These are phyloP conservation scores for Aspergillus ochraceoroseus DNA, from an alignment of 2,329 filamentous ascomycete genomes.

Conservation along the genomic window DNA sequence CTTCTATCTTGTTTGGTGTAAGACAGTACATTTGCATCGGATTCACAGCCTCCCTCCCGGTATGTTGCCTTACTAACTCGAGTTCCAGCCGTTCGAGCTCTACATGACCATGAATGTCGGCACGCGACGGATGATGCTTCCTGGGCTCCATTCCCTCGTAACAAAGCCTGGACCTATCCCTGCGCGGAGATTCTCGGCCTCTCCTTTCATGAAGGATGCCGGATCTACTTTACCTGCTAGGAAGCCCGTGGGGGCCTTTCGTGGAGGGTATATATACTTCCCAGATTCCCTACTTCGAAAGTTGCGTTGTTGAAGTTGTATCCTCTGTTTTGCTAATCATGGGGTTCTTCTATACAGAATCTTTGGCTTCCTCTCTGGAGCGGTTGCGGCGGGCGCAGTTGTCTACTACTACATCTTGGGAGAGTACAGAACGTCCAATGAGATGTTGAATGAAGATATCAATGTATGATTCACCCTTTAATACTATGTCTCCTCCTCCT, in stretches of 20 bases:
- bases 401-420: slow-evolving; percentile 91
- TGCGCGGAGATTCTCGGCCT: slow-evolving; percentile 36
- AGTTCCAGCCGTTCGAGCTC: neutral
- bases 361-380: slow-evolving; percentile 86
- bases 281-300: neutral
- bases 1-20: slow-evolving; percentile 5
- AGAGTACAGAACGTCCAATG: slow-evolving; percentile 90
- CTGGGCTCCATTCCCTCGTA: slow-evolving; percentile 17
- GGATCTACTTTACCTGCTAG: slow-evolving; percentile 49
- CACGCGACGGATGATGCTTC: slow-evolving; percentile 20
- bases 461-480: slow-evolving; percentile 61
- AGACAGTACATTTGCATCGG: neutral
- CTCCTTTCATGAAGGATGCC: slow-evolving; percentile 34
- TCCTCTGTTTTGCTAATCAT: too few species aligned
- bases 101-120: slow-evolving; percentile 13
- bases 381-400: slow-evolving; percentile 68
- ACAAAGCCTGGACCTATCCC: slow-evolving; percentile 22
- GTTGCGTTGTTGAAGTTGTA: neutral
- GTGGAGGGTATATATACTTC: slow-evolving; percentile 57
- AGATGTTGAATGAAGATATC: slow-evolving; percentile 90
- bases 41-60: neutral
- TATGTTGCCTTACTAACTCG: slow-evolving; percentile 11
- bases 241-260: slow-evolving; percentile 66
- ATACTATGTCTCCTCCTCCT: neutral
- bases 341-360: too few species aligned